These are phyloP conservation scores for Discostella stelligeroides DNA, from an alignment of 108 stramenopile species.

Conservation along the genomic window DNA sequence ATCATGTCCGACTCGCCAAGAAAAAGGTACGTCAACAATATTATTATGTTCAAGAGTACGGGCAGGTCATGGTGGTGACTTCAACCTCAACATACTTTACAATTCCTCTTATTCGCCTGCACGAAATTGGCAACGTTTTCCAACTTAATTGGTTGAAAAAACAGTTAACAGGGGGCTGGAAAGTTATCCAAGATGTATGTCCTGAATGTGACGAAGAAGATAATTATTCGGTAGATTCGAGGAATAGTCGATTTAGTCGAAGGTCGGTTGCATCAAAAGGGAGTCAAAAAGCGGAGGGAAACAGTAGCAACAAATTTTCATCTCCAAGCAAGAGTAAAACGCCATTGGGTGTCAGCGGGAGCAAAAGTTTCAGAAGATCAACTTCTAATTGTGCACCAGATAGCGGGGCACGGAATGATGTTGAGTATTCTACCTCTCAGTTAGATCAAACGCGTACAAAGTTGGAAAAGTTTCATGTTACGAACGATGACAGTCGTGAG, in stretches of 20 bases:
- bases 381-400: too few species aligned
- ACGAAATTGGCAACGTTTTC: not conserved
- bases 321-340: slow-evolving; percentile 1
- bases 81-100: not conserved
- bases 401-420: not conserved
- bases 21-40: too few species aligned
- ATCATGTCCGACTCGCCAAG: slow-evolving; percentile 27
- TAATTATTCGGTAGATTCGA: slow-evolving; percentile 24
- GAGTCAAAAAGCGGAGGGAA: not conserved
- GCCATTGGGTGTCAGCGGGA: not conserved
- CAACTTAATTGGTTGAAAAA: not conserved
- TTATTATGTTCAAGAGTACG: not conserved
- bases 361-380: not conserved
- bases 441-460: too few species aligned
- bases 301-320: not conserved
- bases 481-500: too few species aligned
- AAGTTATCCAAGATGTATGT: slow-evolving; percentile 40
- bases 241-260: slow-evolving; percentile 18
- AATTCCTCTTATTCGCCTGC: not conserved
- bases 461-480: too few species aligned
- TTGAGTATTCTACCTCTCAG: not conserved
- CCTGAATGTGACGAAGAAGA: slow-evolving; percentile 27
- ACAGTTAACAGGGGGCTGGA: slow-evolving; percentile 32
- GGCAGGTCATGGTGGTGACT: not conserved
- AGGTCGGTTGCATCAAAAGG: slow-evolving; percentile 1